These are phyloP conservation scores for Papilionanthe hybrid DNA, from an alignment of 116 monocot species.

Conservation along the genomic window DNA sequence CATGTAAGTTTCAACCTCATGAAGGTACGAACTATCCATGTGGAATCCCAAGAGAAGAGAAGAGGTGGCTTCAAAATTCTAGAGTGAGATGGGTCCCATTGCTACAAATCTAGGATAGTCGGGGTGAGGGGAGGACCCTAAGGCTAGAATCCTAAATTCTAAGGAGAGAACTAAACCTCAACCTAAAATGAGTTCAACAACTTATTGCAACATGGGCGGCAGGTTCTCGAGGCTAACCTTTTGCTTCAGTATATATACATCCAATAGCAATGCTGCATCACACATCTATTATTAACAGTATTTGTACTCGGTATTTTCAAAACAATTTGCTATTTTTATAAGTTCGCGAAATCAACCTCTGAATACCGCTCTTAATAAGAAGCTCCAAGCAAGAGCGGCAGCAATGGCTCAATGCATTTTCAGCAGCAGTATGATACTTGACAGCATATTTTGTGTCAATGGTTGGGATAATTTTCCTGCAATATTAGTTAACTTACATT, in stretches of 20 bases:
- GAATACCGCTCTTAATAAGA: constrained; percentile 90
- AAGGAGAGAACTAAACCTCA: no score
- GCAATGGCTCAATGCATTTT: constrained; percentile 97
- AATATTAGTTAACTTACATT: constrained; percentile 9
- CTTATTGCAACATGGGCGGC: constrained; percentile 99
- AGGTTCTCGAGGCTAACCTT: constrained; percentile 96
- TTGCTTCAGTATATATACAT: constrained; percentile 90
- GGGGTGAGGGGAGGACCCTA: no score
- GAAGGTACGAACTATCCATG: no score
- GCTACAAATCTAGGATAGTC: no score
- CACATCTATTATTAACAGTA: neutral
- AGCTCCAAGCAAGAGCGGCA: constrained; percentile 95
- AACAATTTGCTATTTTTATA: neutral
- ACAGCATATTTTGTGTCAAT: constrained; percentile 99
- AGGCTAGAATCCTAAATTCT: no score
- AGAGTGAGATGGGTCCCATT: no score
- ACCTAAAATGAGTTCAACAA: no score
- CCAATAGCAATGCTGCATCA: constrained; percentile 83
- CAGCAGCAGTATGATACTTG: constrained; percentile 99
- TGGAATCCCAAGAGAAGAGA: no score
- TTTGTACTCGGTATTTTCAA: neutral
- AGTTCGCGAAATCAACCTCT: constrained; percentile 48
- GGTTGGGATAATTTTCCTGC: constrained; percentile 89
- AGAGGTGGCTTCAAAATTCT: no score
- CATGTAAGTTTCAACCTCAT: no score